These are phyloP conservation scores for Nicotiana otophora DNA, from an alignment of 257 asterid species.

Conservation along the genomic window DNA sequence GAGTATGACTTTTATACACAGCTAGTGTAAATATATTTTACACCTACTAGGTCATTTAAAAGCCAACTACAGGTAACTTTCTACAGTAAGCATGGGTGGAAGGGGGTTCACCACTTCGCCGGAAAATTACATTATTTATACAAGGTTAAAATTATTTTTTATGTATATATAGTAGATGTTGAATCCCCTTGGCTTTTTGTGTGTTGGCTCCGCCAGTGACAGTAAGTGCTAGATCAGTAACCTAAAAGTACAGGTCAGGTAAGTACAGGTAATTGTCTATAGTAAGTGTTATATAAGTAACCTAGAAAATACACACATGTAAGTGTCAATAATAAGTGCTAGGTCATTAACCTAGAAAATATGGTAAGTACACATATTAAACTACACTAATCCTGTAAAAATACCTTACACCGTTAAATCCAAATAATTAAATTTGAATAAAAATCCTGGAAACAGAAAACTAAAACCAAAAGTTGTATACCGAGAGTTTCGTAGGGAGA, in stretches of 20 bases:
- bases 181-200: no score
- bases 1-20: not conserved
- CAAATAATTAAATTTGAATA: not conserved
- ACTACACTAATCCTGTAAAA: not conserved
- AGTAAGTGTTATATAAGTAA: not conserved
- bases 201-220: no score
- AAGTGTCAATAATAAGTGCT: no score
- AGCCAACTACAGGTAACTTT: not conserved
- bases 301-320: not conserved
- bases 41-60: not conserved
- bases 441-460: not conserved
- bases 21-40: not conserved
- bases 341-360: not conserved
- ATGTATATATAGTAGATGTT: no score
- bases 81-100: not conserved
- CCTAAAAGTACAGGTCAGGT: no score
- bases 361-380: not conserved
- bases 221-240: no score
- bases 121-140: no score
- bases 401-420: no score
- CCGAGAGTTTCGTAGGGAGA: constrained; percentile 90
- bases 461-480: constrained; percentile 7
- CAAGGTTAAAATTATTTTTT: no score
- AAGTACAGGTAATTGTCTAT: not conserved
- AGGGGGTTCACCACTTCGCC: no score